phyloP scores from a whole-genome alignment of 1,139 yeast species.

The Nakaseomyces delphensis region DNA sequence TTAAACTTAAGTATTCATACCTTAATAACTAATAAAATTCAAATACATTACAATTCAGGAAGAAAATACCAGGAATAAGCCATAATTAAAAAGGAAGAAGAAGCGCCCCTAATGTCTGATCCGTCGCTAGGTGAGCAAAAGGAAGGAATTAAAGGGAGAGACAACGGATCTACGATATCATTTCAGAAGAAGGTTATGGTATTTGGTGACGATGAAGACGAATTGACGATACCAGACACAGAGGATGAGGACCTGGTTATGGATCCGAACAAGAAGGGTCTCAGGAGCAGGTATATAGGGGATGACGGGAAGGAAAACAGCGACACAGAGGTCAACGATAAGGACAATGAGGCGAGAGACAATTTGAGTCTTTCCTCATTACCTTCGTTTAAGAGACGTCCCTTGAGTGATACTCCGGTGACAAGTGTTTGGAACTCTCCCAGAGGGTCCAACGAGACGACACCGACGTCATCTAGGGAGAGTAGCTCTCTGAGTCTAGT shows the following conservation, averaged over 20 bases:
- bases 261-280: not conserved
- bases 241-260: constrained; percentile 4
- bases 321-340: constrained; percentile 1
- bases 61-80: too few species aligned
- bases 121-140: too few species aligned
- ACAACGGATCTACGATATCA: not conserved
- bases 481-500: constrained; percentile 8
- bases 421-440: constrained; percentile 49
- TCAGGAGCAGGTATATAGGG: constrained; percentile 3
- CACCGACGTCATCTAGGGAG: constrained; percentile 29
- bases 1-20: too few species aligned
- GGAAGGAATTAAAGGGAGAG: not conserved
- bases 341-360: not conserved
- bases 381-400: constrained; percentile 60
- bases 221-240: constrained; percentile 1
- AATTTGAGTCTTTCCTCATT: not conserved
- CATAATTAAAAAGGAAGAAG: too few species aligned
- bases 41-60: too few species aligned
- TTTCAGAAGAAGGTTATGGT: constrained; percentile 3
- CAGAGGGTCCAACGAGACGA: constrained; percentile 27
- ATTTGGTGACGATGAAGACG: constrained; percentile 5
- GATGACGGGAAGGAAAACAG: not conserved
- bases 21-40: too few species aligned
- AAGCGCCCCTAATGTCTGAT: too few species aligned
- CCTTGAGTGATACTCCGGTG: constrained; percentile 64